A percentile compares a stretch with the other conserved stretches of the same genome.
phyloP scores from a whole-genome alignment of 2,329 filamentous ascomycete genomes.

The Fusarium poae region DNA sequence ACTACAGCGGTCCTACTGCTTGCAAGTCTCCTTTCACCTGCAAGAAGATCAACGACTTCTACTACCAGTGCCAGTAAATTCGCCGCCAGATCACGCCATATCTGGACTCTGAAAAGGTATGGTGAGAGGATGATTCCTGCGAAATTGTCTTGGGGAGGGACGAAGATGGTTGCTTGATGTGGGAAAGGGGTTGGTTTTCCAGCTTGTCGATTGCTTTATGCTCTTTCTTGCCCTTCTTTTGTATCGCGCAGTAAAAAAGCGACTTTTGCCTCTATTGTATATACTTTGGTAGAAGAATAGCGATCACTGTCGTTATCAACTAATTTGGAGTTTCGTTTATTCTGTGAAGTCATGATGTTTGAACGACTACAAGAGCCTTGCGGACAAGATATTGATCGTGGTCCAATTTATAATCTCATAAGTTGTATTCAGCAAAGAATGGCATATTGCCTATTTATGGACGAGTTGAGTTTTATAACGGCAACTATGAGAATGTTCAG shows the following conservation, averaged over 20 bases:
- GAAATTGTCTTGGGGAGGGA: slow-evolving; percentile 8
- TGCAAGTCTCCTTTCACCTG: slow-evolving; percentile 56
- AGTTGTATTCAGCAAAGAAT: too few species aligned
- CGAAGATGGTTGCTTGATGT: slow-evolving; percentile 2
- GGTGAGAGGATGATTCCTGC: slow-evolving; percentile 1
- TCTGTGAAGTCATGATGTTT: neutral
- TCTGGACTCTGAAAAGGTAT: slow-evolving; percentile 2
- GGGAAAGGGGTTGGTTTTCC: slow-evolving; percentile 17
- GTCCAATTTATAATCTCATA: too few species aligned
- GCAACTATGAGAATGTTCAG: too few species aligned
- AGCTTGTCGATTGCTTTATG: slow-evolving; percentile 16
- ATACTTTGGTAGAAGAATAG: slow-evolving; percentile 31
- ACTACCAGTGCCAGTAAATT: slow-evolving; percentile 58
- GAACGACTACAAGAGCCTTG: neutral
- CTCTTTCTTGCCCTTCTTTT: slow-evolving; percentile 33
- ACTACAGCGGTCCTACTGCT: slow-evolving; percentile 53
- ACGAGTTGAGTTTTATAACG: too few species aligned
- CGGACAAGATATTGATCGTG: neutral
- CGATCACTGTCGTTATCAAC: slow-evolving; percentile 38
- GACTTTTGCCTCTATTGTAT: slow-evolving; percentile 32
- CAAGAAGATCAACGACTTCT: slow-evolving; percentile 56
- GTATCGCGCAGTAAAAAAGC: slow-evolving; percentile 24
- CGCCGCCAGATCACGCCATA: neutral
- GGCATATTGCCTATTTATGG: too few species aligned
- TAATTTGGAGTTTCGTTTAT: neutral